Conservation (phyloP, 208 protist genomes). For the Trichomonas vaginalis region DNA sequence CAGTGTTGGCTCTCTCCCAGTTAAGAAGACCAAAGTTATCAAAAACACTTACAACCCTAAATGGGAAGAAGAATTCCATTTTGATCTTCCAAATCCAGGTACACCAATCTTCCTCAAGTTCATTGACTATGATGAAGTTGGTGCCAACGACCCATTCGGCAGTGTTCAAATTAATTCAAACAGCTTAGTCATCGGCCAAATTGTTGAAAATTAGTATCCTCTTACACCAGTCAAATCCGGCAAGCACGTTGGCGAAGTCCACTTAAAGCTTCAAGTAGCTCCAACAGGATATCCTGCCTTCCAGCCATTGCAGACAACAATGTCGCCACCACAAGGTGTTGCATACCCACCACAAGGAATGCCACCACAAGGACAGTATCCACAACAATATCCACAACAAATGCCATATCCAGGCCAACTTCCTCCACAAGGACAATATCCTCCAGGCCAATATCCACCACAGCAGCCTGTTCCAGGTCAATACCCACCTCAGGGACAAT, state of each 20-base stretch:
- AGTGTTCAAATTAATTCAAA: neutral
- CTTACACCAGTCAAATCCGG: neutral
- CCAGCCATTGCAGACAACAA: neutral
- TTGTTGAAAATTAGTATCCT: neutral
- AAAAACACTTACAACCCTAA: neutral
- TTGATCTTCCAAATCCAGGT: neutral
- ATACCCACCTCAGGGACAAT: no score
- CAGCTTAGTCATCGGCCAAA: neutral
- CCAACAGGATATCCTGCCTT: neutral
- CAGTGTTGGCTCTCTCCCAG: neutral
- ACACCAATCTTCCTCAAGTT: neutral
- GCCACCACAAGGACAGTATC: neutral
- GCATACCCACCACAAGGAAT: neutral
- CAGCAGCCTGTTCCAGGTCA: no score
- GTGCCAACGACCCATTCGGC: neutral
- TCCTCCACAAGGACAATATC: neutral
- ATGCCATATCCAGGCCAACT: neutral
- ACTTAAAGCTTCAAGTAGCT: neutral
- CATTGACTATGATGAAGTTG: neutral
- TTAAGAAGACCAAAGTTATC: neutral
- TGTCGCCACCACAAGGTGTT: neutral
- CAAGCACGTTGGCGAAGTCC: neutral
- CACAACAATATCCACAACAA: neutral
- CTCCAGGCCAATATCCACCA: no score
- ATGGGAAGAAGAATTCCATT: neutral